Evolutionary conservation across 108 stramenopile genomes (phyloP), one percentile per base, ranked within the genome.

Genomic region (Fistulifera solaris): DNA sequence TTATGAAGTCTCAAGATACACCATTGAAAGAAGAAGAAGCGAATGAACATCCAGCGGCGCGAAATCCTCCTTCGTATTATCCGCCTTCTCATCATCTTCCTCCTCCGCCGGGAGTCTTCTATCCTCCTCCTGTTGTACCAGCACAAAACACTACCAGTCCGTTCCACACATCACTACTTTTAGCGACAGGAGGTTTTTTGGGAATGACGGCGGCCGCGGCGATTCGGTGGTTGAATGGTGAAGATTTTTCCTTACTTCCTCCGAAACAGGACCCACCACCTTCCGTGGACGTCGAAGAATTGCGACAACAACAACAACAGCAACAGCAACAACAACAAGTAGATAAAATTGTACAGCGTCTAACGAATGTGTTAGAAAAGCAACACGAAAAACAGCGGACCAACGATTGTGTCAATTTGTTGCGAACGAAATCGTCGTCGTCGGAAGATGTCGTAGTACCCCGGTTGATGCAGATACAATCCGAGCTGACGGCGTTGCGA

Each of bases 171-270:
- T 23, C 56, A 4, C 11, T 44, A 2, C 35, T 57, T 1, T 14
- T 57, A 7, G 42, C 73, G 7, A 54, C 70, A 18, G 77, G 77
- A 27, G 64, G 72, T 2, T 39, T 68, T 11, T 26, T 79, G 6
- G 77, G 77, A 1, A 40, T 79, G 39, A 65, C 66, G 1, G 77
- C 72, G 10, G 77, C 72, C 17, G 89, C 89, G 13, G 80, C 85
- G 7, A 41, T 78, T 0, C 80, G 89, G 54, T 90, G 89, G 89
- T 58, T 90, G 52, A 90, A 90, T 66, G 89, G 89, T 19, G 89
- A 84, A 13, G 85, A 84, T 46, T 90, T 90, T 65, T 62, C 67
- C 10, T 22, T 90, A 21, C 76, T 84, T 52, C 89, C 89, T 12
- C 21, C 44, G 44, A 11, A 11, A 13, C 12, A 11, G 11, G 40